Evolutionary conservation across 1,139 yeast genomes (phyloP).

Genomic region (Geotrichum fermentans): DNA sequence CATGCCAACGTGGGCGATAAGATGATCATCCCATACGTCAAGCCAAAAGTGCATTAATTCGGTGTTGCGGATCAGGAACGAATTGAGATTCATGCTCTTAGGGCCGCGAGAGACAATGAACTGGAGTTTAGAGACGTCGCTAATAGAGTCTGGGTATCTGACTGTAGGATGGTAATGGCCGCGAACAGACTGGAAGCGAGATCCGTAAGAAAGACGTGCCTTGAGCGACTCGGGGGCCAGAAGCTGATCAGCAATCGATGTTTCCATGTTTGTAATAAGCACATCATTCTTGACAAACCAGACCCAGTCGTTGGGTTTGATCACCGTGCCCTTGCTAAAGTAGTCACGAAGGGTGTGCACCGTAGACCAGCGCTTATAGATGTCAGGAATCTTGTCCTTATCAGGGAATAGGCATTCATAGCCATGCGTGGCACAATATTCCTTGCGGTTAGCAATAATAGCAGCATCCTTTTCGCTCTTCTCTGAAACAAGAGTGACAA

Average conservation of each 20-base stretch:
- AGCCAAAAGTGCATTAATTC: constrained; percentile 15
- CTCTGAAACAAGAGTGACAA: not conserved
- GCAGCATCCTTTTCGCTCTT: not conserved
- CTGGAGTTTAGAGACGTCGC: not conserved
- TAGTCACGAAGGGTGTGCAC: not conserved
- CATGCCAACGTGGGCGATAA: not conserved
- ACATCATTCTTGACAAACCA: constrained; percentile 9
- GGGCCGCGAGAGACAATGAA: constrained; percentile 10
- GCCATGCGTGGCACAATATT: constrained; percentile 10
- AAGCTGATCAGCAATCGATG: not conserved
- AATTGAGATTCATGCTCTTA: constrained; percentile 4
- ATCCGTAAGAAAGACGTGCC: constrained; percentile 7
- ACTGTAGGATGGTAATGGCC: constrained; percentile 12
- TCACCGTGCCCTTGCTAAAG: not conserved
- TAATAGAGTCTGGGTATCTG: constrained; percentile 7
- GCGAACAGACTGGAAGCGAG: constrained; percentile 7
- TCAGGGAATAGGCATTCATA: constrained; percentile 15
- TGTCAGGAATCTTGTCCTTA: not conserved
- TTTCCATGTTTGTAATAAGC: constrained; percentile 7
- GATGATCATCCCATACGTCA: constrained; percentile 14
- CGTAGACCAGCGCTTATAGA: not conserved
- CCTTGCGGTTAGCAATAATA: constrained; percentile 10
- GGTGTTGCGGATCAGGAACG: constrained; percentile 15
- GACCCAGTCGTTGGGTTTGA: constrained; percentile 14
- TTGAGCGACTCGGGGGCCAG: constrained; percentile 12